A percentile compares a stretch with the other conserved stretches of the same genome.
Evolutionary conservation across 495 filamentous ascomycete genomes (phyloP).

Genomic region (Cercophora newfieldiana): DNA sequence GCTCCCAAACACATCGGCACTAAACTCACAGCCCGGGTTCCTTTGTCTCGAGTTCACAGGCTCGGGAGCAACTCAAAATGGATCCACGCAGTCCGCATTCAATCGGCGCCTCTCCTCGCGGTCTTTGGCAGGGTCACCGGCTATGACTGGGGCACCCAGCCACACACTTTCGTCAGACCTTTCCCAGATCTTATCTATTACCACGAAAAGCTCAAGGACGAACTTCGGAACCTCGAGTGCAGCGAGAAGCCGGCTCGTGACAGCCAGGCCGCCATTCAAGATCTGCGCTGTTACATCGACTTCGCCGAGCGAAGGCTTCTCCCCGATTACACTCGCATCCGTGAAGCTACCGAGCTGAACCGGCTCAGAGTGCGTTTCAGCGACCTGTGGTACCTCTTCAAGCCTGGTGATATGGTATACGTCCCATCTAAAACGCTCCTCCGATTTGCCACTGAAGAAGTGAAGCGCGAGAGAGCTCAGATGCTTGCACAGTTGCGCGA

Average conservation of each 20-base stretch:
- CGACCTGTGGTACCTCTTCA: not conserved
- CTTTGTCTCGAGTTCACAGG: not conserved
- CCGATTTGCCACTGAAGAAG: not conserved
- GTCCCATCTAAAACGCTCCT: not conserved
- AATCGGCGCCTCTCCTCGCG: not conserved
- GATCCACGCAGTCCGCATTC: not conserved
- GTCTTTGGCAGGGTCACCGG: not conserved
- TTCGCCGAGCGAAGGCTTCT: not conserved
- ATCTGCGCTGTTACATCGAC: not conserved
- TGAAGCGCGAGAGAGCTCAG: not conserved
- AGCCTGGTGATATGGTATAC: not conserved
- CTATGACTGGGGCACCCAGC: not conserved
- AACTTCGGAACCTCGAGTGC: not conserved
- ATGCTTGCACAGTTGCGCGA: not conserved
- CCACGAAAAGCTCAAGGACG: not conserved
- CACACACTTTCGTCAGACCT: not conserved
- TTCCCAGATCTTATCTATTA: not conserved
- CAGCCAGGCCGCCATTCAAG: not conserved
- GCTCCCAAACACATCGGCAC: no score
- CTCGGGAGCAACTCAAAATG: not conserved
- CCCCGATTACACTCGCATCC: not conserved
- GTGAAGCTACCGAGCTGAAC: not conserved
- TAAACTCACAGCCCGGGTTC: no score
- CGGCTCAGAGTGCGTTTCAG: not conserved
- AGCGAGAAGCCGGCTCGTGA: not conserved